phyloP scores from a whole-genome alignment of 306 rosid genomes.

The Sicyos baderoa region DNA sequence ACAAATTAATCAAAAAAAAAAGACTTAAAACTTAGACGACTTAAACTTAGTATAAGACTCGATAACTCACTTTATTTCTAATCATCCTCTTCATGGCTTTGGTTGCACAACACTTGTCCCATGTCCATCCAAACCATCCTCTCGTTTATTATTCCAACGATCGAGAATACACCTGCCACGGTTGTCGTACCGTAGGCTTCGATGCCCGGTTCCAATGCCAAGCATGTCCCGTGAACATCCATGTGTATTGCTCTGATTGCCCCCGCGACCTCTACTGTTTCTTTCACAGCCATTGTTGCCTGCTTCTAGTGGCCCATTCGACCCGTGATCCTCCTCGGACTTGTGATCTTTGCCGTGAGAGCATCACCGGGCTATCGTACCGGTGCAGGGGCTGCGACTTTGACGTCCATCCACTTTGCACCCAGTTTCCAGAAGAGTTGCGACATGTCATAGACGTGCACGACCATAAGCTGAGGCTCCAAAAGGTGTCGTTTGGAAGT shows the following conservation, averaged over 20 bases:
- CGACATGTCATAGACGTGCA: conserved; percentile 10
- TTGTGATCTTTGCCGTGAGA: conserved; percentile 12
- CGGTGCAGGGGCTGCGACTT: conserved; percentile 18
- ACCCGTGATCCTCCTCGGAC: not conserved
- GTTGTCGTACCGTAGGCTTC: not conserved
- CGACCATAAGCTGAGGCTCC: not conserved
- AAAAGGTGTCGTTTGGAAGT: not conserved
- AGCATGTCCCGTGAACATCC: conserved; percentile 14
- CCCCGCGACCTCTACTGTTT: conserved; percentile 10
- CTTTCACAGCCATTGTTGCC: not conserved
- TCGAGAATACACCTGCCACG: not conserved
- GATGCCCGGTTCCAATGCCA: conserved; percentile 16
- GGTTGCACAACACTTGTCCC: not conserved
- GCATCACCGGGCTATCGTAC: conserved; percentile 13
- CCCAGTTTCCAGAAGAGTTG: conserved; percentile 6
- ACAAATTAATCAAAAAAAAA: too few species aligned
- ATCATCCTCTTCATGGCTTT: not conserved
- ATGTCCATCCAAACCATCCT: not conserved
- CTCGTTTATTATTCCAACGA: not conserved
- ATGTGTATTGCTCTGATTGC: conserved; percentile 15
- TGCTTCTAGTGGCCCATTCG: not conserved
- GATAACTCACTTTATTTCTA: too few species aligned
- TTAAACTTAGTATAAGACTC: too few species aligned
- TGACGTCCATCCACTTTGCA: conserved; percentile 22
- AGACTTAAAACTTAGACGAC: too few species aligned